These are phyloP conservation scores for Triadica sebifera DNA, from an alignment of 345 rosid genomes.

Conservation along the genomic window DNA sequence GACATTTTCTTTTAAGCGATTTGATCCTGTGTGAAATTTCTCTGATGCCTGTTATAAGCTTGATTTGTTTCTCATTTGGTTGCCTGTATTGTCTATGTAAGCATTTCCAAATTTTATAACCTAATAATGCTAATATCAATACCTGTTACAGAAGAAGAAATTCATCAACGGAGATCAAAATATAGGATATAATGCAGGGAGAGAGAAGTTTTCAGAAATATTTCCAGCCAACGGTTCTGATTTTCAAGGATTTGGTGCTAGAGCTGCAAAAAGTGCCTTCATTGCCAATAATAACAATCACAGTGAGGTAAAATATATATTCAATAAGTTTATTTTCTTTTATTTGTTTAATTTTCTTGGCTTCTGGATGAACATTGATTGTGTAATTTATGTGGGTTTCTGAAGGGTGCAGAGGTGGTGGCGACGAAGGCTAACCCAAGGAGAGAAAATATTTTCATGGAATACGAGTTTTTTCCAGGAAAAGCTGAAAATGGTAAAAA, in stretches of 20 bases:
- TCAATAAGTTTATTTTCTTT: neutral
- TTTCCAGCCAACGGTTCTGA: too few species aligned
- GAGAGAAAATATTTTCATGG: slow-evolving; percentile 39
- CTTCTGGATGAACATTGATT: neutral
- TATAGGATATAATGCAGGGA: too few species aligned
- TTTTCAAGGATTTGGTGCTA: slow-evolving; percentile 21
- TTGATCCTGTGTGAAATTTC: too few species aligned
- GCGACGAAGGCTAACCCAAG: slow-evolving; percentile 24
- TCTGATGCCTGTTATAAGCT: too few species aligned
- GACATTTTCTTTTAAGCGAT: too few species aligned
- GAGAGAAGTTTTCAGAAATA: too few species aligned
- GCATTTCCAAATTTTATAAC: neutral
- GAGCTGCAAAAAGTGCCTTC: slow-evolving; percentile 26
- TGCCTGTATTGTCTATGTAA: neutral
- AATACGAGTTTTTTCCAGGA: slow-evolving; percentile 72
- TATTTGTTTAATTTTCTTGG: neutral
- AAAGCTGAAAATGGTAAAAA: slow-evolving; percentile 28
- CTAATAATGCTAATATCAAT: neutral
- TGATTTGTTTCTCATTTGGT: too few species aligned
- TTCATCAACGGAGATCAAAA: neutral
- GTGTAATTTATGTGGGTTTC: neutral
- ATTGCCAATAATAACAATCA: neutral
- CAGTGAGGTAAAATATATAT: slow-evolving; percentile 22
- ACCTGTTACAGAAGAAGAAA: slow-evolving; percentile 47
- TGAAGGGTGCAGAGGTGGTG: slow-evolving; percentile 35